Conservation (phyloP, 176 grass and related monocot genomes). For the sorghum (Sorghum bicolor) region Sorghum_bicolor_NCBIv3 NC_012871.2:12412001-12412500, state of each 20-base stretch:
- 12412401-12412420: no score
- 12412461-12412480: no score
- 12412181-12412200: background rate
- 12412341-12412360: background rate
- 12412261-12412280: background rate
- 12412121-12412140: background rate
- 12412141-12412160: background rate
- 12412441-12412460: no score
- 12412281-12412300: background rate
- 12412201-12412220: background rate
- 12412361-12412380: background rate
- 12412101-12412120: background rate
- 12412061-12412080: background rate
- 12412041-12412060: no score
- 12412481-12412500: no score
- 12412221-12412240: background rate
- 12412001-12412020: no score
- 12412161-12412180: background rate
- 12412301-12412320: background rate
- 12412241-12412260: background rate
- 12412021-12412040: no score
- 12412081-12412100: background rate
- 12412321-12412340: accelerated
- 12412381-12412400: no score
- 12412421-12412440: no score